Base-by-base conservation (phyloP, 345 rosid genomes). In the Mangifera indica region DNA sequence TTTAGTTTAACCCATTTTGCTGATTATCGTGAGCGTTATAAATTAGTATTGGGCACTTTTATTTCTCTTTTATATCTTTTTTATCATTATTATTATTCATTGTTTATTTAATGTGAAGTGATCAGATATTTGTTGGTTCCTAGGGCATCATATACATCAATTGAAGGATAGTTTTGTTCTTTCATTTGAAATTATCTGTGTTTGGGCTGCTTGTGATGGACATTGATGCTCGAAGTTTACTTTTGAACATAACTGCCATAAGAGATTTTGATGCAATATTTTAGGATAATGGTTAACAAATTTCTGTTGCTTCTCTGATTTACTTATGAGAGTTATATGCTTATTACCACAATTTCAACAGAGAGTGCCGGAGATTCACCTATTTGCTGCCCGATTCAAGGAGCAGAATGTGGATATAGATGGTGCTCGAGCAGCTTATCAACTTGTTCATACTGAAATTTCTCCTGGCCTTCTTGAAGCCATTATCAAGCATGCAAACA, bases 401-500 rank as follows among this genome's bases (percentile, higher is more conserved):
- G 98, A 96, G 87, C 89, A 91, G 82, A 89, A 72, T 68, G 97
- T 83, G 60, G 97, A 96, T 79, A 70, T 89, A 59, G 70, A 78
- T 67, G 98, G 97, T 72, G 97, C 99, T 77, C 85, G 87, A 75
- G 97, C 98, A 76, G 94, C 97, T 17, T 96, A 78, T 78, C 93
- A 89, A 77, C 89, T 87, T 70, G 81, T 96, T 60, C 98, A 96
- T 73, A 32, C 87, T 72, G 97, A 96, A 84, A 86, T 87, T 71
- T 79, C 99, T 42, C 99, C 99, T 20, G 99, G 97, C 64, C 90
- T 96, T 70, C 78, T 96, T 70, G 99, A 96, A 85, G 99, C 98
- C 49, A 88, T 96, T 78, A 83, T 85, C 26, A 93, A 91, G 81
- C 99, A 96, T 79, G 98, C 97, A 3, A 88, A 93, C 82, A 93